Evolutionary conservation across 495 filamentous ascomycete species (phyloP), one percentile per base, ranked within the genome.

Genomic region (Penicillium ucsense): DNA sequence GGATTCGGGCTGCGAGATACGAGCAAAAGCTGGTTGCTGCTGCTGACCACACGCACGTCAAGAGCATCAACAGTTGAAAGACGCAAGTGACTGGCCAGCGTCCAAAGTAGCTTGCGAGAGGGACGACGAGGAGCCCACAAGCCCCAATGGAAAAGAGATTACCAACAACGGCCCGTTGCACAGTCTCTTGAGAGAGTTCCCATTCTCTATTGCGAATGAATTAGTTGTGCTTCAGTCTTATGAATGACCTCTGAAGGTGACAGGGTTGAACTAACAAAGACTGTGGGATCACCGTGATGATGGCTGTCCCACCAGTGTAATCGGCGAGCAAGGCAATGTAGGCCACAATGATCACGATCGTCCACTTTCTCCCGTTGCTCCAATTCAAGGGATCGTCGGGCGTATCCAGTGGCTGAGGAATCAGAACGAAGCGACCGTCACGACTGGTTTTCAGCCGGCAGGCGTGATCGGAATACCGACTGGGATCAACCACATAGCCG

Each of bases 1-100:
- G 58, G 41, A 82, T 78, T 2, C 78, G 70, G 0, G 78, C 77
- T 5, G 74, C 78, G 66, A 60, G 41, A 10, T 56, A 49, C 4
- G 47, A 54, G 8, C 30, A 43, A 35, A 54, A 54, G 35, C 38
- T 54, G 9, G 51, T 54, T 31, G 51, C 51, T 46, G 51, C 47
- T 31, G 47, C 51, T 30, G 46, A 54, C 51, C 51, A 54, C 12
- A 10, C 40, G 31, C 47, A 50, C 0, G 52, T 54, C 30, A 43
- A 47, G 11, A 54, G 34, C 47, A 48, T 50, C 6, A 47, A 10
- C 4, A 12, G 41, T 43, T 50, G 47, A 27, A 50, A 54, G 6
- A 46, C 20, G 6, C 50, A 29, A 8, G 35, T 40, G 12, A 54
- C 44, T 28, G 52, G 47, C 47, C 47, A 54, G 12, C 52, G 52